phyloP scores from a whole-genome alignment of 768 basidiomycete species.

The Strobilomyces confusus region DNA sequence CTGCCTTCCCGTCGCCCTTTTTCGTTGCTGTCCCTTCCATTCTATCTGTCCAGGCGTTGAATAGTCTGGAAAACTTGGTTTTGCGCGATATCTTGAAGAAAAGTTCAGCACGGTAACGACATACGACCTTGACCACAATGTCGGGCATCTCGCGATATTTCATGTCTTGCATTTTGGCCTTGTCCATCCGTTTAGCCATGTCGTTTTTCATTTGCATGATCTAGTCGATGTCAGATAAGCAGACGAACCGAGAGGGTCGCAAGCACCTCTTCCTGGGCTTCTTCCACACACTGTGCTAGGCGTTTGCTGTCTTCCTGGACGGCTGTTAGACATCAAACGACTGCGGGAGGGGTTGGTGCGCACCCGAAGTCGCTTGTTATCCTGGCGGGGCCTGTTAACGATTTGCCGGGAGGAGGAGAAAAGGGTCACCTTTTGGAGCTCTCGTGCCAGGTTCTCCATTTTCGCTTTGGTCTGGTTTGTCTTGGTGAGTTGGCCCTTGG shows the following conservation, averaged over 20 bases:
- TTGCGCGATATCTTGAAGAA: conserved; percentile 93
- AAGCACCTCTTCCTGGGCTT: conserved; percentile 77
- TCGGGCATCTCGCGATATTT: conserved; percentile 87
- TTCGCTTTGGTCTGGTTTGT: conserved; percentile 85
- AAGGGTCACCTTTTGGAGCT: conserved; percentile 73
- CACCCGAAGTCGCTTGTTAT: conserved; percentile 86
- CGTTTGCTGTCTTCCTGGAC: conserved; percentile 81
- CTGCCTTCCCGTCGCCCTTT: conserved; percentile 38
- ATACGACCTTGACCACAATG: conserved; percentile 84
- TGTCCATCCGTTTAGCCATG: conserved; percentile 76
- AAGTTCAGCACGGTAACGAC: conserved; percentile 84
- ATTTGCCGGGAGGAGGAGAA: conserved; percentile 6
- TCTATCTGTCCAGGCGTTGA: conserved; percentile 84
- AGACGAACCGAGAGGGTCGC: not conserved
- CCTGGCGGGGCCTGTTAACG: conserved; percentile 43
- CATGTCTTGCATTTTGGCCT: conserved; percentile 70
- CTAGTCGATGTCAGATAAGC: conserved; percentile 33
- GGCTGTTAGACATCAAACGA: conserved; percentile 20
- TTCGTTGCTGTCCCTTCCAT: conserved; percentile 65
- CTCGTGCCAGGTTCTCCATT: conserved; percentile 86
- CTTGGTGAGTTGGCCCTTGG: conserved; percentile 82
- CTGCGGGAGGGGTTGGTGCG: conserved; percentile 20
- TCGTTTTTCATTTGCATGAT: conserved; percentile 79
- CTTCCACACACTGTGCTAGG: conserved; percentile 74
- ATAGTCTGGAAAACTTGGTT: conserved; percentile 77